These are phyloP conservation scores for Crithidia brevicula DNA, from an alignment of 208 protist species.

Conservation along the genomic window DNA sequence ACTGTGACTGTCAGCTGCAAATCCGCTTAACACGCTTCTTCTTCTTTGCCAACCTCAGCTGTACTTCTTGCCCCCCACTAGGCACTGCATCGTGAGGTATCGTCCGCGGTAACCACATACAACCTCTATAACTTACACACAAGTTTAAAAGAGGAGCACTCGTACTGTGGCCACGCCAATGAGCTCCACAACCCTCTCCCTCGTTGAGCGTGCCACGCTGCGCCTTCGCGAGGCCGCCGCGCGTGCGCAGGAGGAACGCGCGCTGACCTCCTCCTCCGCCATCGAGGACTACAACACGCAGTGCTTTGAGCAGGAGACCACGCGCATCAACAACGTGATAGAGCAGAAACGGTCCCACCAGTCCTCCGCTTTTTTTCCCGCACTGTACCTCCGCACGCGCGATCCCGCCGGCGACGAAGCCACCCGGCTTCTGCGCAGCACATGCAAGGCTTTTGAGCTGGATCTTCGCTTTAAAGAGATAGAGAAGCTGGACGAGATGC, in stretches of 20 bases:
- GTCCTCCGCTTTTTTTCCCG: constrained; percentile 44
- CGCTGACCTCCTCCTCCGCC: constrained; percentile 22
- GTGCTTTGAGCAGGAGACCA: constrained; percentile 35
- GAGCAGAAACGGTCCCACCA: constrained; percentile 28
- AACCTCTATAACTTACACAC: neutral
- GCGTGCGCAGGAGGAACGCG: constrained; percentile 1
- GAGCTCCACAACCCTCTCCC: neutral
- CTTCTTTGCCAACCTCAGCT: too few relatives aligned
- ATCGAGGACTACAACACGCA: constrained; percentile 24
- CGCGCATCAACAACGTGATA: constrained; percentile 53
- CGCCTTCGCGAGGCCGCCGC: constrained; percentile 13
- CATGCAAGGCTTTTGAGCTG: constrained; percentile 82
- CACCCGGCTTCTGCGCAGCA: constrained; percentile 43
- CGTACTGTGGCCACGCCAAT: neutral
- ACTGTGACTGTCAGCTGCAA: too few relatives aligned
- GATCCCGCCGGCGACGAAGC: constrained; percentile 66
- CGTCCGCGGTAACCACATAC: too few relatives aligned
- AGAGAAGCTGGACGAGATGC: constrained; percentile 78
- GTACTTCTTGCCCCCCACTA: too few relatives aligned
- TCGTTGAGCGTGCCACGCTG: constrained; percentile 10
- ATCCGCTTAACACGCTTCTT: too few relatives aligned
- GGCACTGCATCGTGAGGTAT: too few relatives aligned
- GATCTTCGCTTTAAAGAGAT: constrained; percentile 82
- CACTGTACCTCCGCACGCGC: constrained; percentile 59
- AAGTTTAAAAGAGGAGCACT: neutral